Evolutionary conservation across 1,284 basidiomycete genomes (phyloP).

Genomic region (Moesziomyces sp.): DNA sequence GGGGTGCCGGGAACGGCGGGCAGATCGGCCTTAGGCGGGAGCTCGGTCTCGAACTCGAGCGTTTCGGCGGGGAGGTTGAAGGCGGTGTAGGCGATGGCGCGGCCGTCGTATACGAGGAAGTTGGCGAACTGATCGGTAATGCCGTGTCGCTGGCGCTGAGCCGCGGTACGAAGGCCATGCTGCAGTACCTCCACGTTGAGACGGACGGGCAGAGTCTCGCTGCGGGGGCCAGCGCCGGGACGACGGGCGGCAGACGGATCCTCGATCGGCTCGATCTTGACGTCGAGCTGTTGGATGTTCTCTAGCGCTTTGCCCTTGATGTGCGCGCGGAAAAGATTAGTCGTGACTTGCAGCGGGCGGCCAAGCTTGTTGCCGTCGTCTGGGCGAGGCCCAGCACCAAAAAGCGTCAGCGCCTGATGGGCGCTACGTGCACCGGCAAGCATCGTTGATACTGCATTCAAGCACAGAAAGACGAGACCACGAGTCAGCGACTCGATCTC

Average conservation of each 20-base stretch:
- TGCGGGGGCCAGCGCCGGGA: background rate
- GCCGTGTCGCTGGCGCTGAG: conserved; percentile 5
- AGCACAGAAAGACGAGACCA: background rate
- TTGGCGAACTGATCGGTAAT: conserved; percentile 29
- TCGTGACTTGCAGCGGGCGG: conserved; percentile 20
- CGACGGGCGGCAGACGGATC: conserved; percentile 7
- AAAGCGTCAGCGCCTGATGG: conserved; percentile 15
- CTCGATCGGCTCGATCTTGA: conserved; percentile 35
- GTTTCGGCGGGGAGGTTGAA: conserved; percentile 7
- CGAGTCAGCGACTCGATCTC: background rate
- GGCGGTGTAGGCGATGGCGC: conserved; percentile 28
- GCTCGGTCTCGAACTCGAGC: conserved; percentile 23
- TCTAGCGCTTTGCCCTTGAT: conserved; percentile 7
- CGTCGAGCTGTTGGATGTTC: conserved; percentile 34
- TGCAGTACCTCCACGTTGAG: conserved; percentile 22
- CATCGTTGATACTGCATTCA: no score
- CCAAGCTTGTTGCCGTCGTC: conserved; percentile 49
- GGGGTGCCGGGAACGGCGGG: conserved; percentile 22
- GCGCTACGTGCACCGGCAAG: no score
- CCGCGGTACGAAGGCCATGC: conserved; percentile 14
- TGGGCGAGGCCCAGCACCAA: conserved; percentile 35
- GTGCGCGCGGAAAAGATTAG: conserved; percentile 23
- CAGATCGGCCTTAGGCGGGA: conserved; percentile 35
- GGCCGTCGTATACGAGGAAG: conserved; percentile 40
- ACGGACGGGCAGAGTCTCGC: conserved; percentile 16